phyloP scores from a whole-genome alignment of 163 green algal genomes.

The Scenedesmus sp. region DNA sequence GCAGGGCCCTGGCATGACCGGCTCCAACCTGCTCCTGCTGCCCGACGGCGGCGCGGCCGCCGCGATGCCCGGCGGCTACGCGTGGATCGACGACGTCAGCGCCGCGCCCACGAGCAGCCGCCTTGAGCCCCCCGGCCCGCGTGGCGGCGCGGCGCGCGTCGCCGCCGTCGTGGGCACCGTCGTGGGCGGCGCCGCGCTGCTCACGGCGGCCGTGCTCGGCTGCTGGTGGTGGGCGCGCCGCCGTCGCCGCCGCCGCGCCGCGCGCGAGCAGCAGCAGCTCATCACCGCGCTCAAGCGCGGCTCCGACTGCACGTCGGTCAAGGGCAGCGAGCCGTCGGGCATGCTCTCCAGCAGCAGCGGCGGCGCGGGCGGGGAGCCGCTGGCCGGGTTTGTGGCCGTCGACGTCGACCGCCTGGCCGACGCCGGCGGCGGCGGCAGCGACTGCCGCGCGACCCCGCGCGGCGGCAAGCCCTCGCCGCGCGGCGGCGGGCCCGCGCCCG shows the following conservation, averaged over 20 bases:
- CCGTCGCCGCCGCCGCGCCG: background rate
- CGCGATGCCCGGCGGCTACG: slow-evolving; percentile 4
- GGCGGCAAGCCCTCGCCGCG: too few relatives aligned
- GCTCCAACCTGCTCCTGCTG: slow-evolving; percentile 17
- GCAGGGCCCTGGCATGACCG: slow-evolving; percentile 14
- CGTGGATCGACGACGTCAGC: background rate
- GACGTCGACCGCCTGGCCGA: too few relatives aligned
- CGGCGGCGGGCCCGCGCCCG: background rate
- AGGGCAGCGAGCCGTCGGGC: too few relatives aligned
- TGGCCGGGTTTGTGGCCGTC: too few relatives aligned
- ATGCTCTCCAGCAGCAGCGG: too few relatives aligned
- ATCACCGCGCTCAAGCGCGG: too few relatives aligned
- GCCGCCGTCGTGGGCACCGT: background rate
- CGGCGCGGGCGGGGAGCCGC: too few relatives aligned
- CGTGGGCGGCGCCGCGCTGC: background rate
- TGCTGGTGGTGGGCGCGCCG: background rate
- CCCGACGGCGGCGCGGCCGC: slow-evolving; percentile 3
- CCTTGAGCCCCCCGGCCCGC: background rate
- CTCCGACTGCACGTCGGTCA: too few relatives aligned
- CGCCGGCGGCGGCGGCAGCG: too few relatives aligned
- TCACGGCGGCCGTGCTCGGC: background rate
- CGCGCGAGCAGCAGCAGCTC: background rate
- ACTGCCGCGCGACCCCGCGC: too few relatives aligned
- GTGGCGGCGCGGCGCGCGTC: background rate
- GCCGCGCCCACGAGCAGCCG: background rate